Evolutionary conservation across 495 filamentous ascomycete genomes (phyloP).

Genomic region (Daldinia vernicosa): DNA sequence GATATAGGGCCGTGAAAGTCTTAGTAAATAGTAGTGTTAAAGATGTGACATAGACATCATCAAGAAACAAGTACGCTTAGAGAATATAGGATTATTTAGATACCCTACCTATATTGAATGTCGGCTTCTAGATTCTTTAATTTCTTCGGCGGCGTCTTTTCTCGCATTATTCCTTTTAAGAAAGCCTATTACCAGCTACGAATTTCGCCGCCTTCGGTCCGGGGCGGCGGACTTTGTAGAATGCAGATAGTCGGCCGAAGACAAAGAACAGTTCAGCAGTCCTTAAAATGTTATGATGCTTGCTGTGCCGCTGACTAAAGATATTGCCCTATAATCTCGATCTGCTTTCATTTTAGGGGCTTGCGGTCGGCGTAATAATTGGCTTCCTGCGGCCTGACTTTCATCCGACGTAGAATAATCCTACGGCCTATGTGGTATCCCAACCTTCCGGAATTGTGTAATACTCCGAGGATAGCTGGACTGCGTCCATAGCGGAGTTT

Average conservation of each 20-base stretch:
- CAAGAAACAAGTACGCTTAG: background rate
- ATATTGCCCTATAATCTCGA: background rate
- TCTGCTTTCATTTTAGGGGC: slow-evolving; percentile 5
- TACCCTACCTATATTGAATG: background rate
- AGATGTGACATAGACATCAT: background rate
- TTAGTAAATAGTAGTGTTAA: background rate
- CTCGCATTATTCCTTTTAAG: background rate
- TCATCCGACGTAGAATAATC: slow-evolving; percentile 20
- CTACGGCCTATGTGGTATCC: slow-evolving; percentile 3
- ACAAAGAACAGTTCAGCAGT: background rate
- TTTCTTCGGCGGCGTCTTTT: background rate
- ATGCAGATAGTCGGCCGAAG: background rate
- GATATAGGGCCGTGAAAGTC: background rate
- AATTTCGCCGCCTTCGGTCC: background rate
- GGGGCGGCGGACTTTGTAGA: background rate
- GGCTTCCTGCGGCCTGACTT: slow-evolving; percentile 27
- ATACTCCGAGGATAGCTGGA: slow-evolving; percentile 8
- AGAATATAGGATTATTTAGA: background rate
- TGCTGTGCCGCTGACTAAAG: background rate
- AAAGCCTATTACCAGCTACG: background rate
- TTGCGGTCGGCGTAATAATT: slow-evolving; percentile 23
- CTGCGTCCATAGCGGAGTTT: background rate
- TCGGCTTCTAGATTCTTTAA: too few species aligned
- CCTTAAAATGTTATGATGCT: background rate
- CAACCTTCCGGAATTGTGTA: slow-evolving; percentile 17